Base-by-base conservation (phyloP, 177 flowering plant genomes). In the Vitis hybrid region DNA sequence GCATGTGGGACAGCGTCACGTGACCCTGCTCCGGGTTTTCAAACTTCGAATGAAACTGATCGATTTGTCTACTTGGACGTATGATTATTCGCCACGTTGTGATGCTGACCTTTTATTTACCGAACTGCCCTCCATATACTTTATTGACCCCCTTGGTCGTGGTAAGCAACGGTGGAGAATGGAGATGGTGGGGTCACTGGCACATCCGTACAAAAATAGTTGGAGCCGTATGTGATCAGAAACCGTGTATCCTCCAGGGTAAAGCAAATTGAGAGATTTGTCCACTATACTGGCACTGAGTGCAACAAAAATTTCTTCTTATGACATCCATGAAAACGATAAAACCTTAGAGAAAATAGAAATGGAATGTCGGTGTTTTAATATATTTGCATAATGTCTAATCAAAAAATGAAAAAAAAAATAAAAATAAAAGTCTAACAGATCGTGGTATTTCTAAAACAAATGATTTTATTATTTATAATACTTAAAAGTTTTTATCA, bases 1-100 rank as follows among this genome's bases (percentile, higher is more conserved):
- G 48, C 10, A 45, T 19, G 60, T 45, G 67, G 75, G 67, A 18
- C 26, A 5, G 51, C 8, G 66, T 55, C 71, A 73, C 71, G 76
- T 73, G 76, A 73, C 67, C 9, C 9, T 52, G 61, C 19, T 14
- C 45, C 17, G 50, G 66, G 50, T 54, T 67, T 19, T 11, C 4
- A 0, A 11, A 34, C 11, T 3, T 23, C 9, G 32, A 21, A 23
- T 21, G 7, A 9, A 4, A 11, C 21, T 51, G 4, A 19, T 64
- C 1, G 6, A 6, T 63, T 18, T 9, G 34, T 48, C 56, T 3
- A 18, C 23, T 48, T 64, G 67, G 68, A 23, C 62, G 21, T 6
- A 48, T 65, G 10, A 48, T 26, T 51, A 15, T 2, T 9, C 19
- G 64, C 69, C 74, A 72, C 74, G 74, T 72, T 3, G 51, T 50